These are phyloP conservation scores for Cordyceps cicadae DNA, from an alignment of 2,329 filamentous ascomycete species.

Conservation along the genomic window DNA sequence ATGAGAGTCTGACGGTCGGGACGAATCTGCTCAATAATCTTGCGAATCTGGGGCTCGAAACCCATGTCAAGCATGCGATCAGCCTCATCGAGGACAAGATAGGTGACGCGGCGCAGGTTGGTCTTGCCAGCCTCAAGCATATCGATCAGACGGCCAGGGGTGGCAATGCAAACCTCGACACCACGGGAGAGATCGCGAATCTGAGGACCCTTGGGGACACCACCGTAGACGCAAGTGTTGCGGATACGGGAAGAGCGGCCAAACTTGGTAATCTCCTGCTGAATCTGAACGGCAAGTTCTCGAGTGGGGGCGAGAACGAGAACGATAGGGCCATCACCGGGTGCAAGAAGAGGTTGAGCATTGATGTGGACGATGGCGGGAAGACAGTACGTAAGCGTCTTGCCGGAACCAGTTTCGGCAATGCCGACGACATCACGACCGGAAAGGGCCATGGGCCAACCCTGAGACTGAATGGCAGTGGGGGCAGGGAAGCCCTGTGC, in stretches of 20 bases:
- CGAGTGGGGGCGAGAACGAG: constrained; percentile 92
- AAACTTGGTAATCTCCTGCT: constrained; percentile 97
- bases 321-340: constrained; percentile 93
- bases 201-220: constrained; percentile 95
- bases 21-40: constrained; percentile 95
- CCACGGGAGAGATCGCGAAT: constrained; percentile 91
- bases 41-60: constrained; percentile 98
- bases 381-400: constrained; percentile 96
- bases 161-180: constrained; percentile 98
- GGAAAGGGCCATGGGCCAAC: constrained; percentile 97
- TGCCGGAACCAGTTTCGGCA: constrained; percentile 97
- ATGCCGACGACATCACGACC: constrained; percentile 98
- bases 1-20: constrained; percentile 98
- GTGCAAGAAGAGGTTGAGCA: constrained; percentile 89
- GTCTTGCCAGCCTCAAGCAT: constrained; percentile 98
- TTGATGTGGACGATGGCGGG: constrained; percentile 99
- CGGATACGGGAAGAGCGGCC: constrained; percentile 95
- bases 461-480: constrained; percentile 94
- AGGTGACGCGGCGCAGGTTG: constrained; percentile 94
- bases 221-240: constrained; percentile 98
- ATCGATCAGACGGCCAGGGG: constrained; percentile 93
- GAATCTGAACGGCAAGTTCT: constrained; percentile 97
- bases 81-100: constrained; percentile 96
- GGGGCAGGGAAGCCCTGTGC: constrained; percentile 90
- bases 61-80: constrained; percentile 99